These are phyloP conservation scores for Saussurea involucrata DNA, from an alignment of 129 eudicot species.

Conservation along the genomic window DNA sequence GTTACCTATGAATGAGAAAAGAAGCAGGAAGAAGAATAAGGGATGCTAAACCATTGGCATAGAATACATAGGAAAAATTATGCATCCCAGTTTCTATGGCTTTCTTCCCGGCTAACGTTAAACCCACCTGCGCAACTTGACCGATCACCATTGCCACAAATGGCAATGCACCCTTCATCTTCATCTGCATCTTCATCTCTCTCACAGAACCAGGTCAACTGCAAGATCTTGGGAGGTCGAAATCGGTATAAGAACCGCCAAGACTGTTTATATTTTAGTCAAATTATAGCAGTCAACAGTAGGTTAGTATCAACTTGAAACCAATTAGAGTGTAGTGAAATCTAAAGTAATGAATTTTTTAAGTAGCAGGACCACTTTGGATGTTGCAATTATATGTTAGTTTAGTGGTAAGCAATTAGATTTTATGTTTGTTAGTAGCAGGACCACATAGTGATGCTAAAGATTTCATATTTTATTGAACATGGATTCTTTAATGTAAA, in stretches of 20 bases:
- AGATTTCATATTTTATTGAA: background rate
- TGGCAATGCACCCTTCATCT: constrained; percentile 44
- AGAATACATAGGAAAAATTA: constrained; percentile 46
- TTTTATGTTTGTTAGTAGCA: background rate
- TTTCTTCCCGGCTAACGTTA: constrained; percentile 37
- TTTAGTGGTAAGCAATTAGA: background rate
- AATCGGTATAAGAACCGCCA: background rate
- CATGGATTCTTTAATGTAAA: background rate
- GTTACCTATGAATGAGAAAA: constrained; percentile 38
- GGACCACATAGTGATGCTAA: background rate
- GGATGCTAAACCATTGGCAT: constrained; percentile 41
- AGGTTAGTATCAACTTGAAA: background rate
- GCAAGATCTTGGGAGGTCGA: constrained; percentile 3
- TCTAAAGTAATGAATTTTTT: background rate
- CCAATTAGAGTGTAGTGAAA: background rate
- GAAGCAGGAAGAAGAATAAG: constrained; percentile 45
- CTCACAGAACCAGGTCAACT: background rate
- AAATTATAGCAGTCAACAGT: background rate
- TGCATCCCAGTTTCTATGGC: constrained; percentile 60
- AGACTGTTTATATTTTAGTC: background rate
- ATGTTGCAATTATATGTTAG: background rate
- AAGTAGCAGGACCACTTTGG: background rate
- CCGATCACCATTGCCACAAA: constrained; percentile 45
- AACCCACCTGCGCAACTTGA: constrained; percentile 58
- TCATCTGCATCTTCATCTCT: constrained; percentile 19